phyloP scores from a whole-genome alignment of 2,329 filamentous ascomycete species.

The Penicillium polonicum region DNA sequence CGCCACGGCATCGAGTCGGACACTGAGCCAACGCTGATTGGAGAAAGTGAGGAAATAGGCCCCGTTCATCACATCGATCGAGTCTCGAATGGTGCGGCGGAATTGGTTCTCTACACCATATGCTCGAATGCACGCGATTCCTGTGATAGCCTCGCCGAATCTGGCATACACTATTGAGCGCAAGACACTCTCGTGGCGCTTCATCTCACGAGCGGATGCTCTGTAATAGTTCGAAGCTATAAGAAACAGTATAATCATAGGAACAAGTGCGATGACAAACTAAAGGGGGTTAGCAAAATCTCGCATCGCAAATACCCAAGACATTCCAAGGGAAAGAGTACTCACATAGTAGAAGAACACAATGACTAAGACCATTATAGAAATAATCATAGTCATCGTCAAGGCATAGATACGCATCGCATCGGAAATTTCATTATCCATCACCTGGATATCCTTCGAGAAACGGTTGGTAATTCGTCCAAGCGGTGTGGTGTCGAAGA shows the following conservation, averaged over 20 bases:
- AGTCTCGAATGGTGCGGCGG: slow-evolving; percentile 62
- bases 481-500: slow-evolving; percentile 95
- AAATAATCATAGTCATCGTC: slow-evolving; percentile 76
- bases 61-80: slow-evolving; percentile 88
- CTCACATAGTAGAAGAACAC: slow-evolving; percentile 80
- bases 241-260: slow-evolving; percentile 73
- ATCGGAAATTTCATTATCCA: slow-evolving; percentile 90
- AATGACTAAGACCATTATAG: slow-evolving; percentile 86
- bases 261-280: slow-evolving; percentile 69
- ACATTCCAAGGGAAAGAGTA: not conserved
- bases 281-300: slow-evolving; percentile 16
- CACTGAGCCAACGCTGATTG: slow-evolving; percentile 89
- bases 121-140: slow-evolving; percentile 77
- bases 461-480: slow-evolving; percentile 96
- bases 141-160: slow-evolving; percentile 81
- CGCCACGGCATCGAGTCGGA: slow-evolving; percentile 80
- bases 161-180: slow-evolving; percentile 86
- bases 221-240: slow-evolving; percentile 86
- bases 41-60: slow-evolving; percentile 95
- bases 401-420: slow-evolving; percentile 91
- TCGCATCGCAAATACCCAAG: not conserved
- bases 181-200: slow-evolving; percentile 87
- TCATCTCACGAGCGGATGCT: slow-evolving; percentile 86
- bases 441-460: slow-evolving; percentile 90
- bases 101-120: slow-evolving; percentile 82